phyloP scores from a whole-genome alignment of 2,329 filamentous ascomycete genomes.

The Xylaria sp. region DNA sequence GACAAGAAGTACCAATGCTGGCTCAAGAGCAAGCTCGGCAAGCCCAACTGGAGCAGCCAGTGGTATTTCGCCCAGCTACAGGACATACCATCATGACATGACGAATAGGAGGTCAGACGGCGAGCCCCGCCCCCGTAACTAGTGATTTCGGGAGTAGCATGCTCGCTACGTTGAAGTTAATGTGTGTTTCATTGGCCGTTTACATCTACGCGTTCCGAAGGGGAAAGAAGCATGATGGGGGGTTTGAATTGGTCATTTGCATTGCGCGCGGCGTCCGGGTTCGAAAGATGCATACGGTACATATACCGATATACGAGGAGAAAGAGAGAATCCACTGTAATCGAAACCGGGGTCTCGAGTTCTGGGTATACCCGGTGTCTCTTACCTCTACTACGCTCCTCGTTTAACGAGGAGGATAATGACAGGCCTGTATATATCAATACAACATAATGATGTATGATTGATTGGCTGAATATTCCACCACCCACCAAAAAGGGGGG shows the following conservation, averaged over 20 bases:
- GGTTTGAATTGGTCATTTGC: background rate
- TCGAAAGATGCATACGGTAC: background rate
- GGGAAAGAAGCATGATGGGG: background rate
- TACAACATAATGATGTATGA: too few species aligned
- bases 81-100: background rate
- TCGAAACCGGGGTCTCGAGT: too few species aligned
- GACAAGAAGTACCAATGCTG: constrained; percentile 20
- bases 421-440: too few species aligned
- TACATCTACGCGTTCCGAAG: background rate
- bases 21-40: constrained; percentile 27
- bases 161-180: background rate
- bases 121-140: too few species aligned
- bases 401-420: too few species aligned
- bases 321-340: too few species aligned
- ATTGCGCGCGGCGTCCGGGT: constrained; percentile 19
- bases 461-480: too few species aligned
- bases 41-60: constrained; percentile 17
- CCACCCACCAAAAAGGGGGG: too few species aligned
- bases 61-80: constrained; percentile 31
- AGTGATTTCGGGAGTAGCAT: too few species aligned
- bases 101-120: background rate
- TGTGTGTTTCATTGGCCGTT: background rate
- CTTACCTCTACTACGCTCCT: too few species aligned
- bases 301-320: background rate
- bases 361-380: too few species aligned